phyloP scores from a whole-genome alignment of 1,284 basidiomycete species.

The Sanghuangporus baumii region DNA sequence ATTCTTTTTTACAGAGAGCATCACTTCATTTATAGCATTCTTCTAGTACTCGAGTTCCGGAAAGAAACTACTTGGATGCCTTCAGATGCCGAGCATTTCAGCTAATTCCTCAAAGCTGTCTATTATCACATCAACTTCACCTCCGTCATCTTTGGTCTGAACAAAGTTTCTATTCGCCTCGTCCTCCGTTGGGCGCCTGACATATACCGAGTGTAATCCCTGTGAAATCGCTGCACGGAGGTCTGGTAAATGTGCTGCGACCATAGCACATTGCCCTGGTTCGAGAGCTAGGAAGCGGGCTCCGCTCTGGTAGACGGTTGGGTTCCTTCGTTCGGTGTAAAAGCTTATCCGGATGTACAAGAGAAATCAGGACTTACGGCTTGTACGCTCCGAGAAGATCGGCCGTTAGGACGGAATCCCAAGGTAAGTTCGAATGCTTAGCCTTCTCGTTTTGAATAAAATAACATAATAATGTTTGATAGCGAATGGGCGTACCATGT shows the following conservation, averaged over 20 bases:
- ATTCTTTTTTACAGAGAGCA: no score
- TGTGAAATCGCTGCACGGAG: slow-evolving; percentile 44
- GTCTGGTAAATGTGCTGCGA: slow-evolving; percentile 58
- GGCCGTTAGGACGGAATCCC: slow-evolving; percentile 56
- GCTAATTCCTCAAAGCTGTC: slow-evolving; percentile 39
- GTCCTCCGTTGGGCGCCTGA: slow-evolving; percentile 21
- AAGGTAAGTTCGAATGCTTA: slow-evolving; percentile 52
- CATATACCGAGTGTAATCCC: slow-evolving; percentile 39
- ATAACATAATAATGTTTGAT: neutral
- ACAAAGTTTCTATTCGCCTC: slow-evolving; percentile 18
- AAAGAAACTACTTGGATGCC: no score
- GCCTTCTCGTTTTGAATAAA: slow-evolving; percentile 33
- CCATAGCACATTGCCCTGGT: slow-evolving; percentile 51
- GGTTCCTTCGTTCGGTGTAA: slow-evolving; percentile 33
- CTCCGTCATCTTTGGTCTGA: slow-evolving; percentile 39
- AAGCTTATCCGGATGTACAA: neutral
- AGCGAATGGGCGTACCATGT: slow-evolving; percentile 41
- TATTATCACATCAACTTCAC: slow-evolving; percentile 44
- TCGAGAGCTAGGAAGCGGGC: slow-evolving; percentile 44
- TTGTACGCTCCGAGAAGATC: slow-evolving; percentile 58
- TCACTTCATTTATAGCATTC: no score
- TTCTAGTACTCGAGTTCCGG: no score
- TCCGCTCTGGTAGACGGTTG: slow-evolving; percentile 45
- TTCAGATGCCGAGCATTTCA: slow-evolving; percentile 13
- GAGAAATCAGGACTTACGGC: slow-evolving; percentile 37